These are phyloP conservation scores for Dentipellis sp. DNA, from an alignment of 768 basidiomycete species.

Conservation along the genomic window DNA sequence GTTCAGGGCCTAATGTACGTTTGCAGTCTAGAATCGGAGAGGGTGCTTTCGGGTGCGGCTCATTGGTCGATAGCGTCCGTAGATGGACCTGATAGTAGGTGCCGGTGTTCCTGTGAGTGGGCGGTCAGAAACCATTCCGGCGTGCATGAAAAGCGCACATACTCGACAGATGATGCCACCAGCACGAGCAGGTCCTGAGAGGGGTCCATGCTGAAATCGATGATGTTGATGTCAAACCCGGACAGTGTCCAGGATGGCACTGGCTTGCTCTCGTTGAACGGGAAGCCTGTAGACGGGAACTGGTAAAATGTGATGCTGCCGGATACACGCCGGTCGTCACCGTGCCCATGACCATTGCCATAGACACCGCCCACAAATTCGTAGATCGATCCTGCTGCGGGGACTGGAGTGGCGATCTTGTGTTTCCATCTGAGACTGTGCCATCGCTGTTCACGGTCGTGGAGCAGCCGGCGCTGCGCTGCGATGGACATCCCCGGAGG, in stretches of 20 bases:
- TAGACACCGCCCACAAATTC: conserved; percentile 44
- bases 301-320: conserved; percentile 38
- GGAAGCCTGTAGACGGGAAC: conserved; percentile 23
- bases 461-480: conserved; percentile 31
- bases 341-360: conserved; percentile 35
- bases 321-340: conserved; percentile 22
- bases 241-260: conserved; percentile 33
- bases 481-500: conserved; percentile 25
- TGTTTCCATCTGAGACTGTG: conserved; percentile 31
- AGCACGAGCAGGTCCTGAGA: conserved; percentile 45
- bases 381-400: conserved; percentile 38
- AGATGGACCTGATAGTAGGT: conserved; percentile 41
- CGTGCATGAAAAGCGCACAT: background rate
- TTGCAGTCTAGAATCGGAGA: conserved; percentile 22
- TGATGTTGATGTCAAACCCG: conserved; percentile 32
- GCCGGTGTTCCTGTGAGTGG: conserved; percentile 23
- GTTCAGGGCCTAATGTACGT: background rate
- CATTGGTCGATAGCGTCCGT: conserved; percentile 40
- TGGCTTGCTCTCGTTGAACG: conserved; percentile 16
- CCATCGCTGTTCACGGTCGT: conserved; percentile 40
- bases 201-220: conserved; percentile 53
- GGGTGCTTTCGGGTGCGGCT: conserved; percentile 37
- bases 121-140: background rate
- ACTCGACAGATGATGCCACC: conserved; percentile 23
- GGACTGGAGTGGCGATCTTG: conserved; percentile 28